Evolutionary conservation across 2,329 filamentous ascomycete genomes (phyloP).

Genomic region (Penicillium janthinellum): DNA sequence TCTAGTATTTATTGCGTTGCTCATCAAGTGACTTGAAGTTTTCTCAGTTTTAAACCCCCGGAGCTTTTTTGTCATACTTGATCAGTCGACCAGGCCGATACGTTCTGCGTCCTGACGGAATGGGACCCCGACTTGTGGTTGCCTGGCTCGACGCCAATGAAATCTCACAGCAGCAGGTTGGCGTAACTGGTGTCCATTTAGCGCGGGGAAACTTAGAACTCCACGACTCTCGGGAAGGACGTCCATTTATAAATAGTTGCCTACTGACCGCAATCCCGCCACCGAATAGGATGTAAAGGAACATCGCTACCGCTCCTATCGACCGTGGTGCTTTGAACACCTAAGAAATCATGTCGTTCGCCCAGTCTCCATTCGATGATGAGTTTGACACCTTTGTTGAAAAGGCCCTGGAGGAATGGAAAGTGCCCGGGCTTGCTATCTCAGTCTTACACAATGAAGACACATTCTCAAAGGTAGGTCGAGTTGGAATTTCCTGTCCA

Average conservation of each 20-base stretch:
- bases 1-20: no score
- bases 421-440: slow-evolving; percentile 34
- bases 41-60: no score
- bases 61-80: background rate
- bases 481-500: no score
- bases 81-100: background rate
- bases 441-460: slow-evolving; percentile 30
- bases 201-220: background rate
- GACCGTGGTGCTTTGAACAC: background rate
- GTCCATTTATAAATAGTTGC: background rate
- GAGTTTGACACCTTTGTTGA: slow-evolving; percentile 25
- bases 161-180: background rate
- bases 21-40: no score
- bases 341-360: background rate
- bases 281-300: background rate
- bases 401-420: slow-evolving; percentile 29
- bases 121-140: background rate
- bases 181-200: background rate
- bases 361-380: slow-evolving; percentile 14
- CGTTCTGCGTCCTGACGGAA: background rate
- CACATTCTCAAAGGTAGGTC: slow-evolving; percentile 29
- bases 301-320: background rate
- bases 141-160: background rate
- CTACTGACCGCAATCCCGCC: no score
- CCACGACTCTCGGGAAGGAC: background rate